phyloP scores from a whole-genome alignment of 805 yeast genomes.

The Candida boidinii region DNA sequence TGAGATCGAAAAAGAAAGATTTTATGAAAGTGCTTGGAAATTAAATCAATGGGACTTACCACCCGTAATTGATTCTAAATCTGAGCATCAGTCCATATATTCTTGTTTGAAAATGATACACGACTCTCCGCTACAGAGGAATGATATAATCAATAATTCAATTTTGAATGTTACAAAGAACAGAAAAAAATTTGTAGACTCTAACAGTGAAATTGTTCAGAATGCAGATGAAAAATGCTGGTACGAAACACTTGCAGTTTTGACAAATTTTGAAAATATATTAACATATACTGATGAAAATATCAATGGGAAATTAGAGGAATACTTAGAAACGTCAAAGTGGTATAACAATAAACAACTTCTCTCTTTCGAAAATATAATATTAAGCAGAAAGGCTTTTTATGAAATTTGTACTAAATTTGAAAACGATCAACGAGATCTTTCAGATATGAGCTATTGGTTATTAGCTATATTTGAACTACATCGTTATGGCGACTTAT shows the following conservation, averaged over 20 bases:
- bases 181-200: conserved; percentile 8
- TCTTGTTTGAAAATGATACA: conserved; percentile 37
- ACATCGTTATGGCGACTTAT: conserved; percentile 30
- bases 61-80: conserved; percentile 22
- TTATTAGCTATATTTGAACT: conserved; percentile 29
- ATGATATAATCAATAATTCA: conserved; percentile 13
- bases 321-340: conserved; percentile 11
- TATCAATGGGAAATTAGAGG: conserved; percentile 3
- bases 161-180: conserved; percentile 10
- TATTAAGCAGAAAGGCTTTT: conserved; percentile 32
- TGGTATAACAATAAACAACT: conserved; percentile 34
- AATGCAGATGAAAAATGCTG: conserved; percentile 7
- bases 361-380: conserved; percentile 30
- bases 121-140: conserved; percentile 22
- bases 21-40: conserved; percentile 68
- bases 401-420: conserved; percentile 21
- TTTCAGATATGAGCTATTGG: conserved; percentile 5
- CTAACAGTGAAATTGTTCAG: conserved; percentile 1
- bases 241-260: conserved; percentile 23
- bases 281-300: conserved; percentile 6
- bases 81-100: conserved; percentile 43
- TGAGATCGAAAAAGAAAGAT: conserved; percentile 13
- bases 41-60: conserved; percentile 74
- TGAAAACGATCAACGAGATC: not conserved
- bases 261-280: conserved; percentile 17